Evolutionary conservation across 2,329 filamentous ascomycete species (phyloP).

Genomic region (Scorias spongiosa): DNA sequence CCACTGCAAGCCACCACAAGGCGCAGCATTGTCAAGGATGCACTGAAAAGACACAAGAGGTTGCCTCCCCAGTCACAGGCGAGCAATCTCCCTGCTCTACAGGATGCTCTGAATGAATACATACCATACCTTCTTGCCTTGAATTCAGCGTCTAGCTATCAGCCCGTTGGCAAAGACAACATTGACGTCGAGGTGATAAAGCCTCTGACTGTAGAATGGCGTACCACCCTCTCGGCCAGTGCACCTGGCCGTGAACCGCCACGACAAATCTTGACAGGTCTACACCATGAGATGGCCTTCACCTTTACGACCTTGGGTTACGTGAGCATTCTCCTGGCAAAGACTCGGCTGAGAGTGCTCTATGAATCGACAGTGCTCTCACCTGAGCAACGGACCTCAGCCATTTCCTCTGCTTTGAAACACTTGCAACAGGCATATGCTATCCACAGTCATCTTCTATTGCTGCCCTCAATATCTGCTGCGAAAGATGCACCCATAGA

Average conservation of each 20-base stretch:
- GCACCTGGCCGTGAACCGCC: constrained; percentile 49
- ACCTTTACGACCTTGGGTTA: constrained; percentile 62
- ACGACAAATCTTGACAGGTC: constrained; percentile 53
- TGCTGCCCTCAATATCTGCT: constrained; percentile 34
- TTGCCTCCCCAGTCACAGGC: constrained; percentile 57
- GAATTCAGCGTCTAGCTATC: constrained; percentile 46
- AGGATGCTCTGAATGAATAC: constrained; percentile 58
- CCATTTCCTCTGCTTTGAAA: constrained; percentile 61
- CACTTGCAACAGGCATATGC: constrained; percentile 64
- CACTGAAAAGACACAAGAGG: constrained; percentile 78
- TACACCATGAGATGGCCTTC: constrained; percentile 77
- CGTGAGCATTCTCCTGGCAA: constrained; percentile 55
- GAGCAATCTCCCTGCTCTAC: constrained; percentile 53
- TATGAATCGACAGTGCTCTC: constrained; percentile 51
- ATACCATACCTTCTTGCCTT: constrained; percentile 71
- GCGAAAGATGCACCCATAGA: constrained; percentile 24
- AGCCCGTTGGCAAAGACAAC: constrained; percentile 39
- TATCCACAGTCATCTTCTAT: constrained; percentile 55
- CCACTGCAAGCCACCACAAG: constrained; percentile 69
- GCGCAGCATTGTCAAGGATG: constrained; percentile 67
- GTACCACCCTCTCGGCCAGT: constrained; percentile 55
- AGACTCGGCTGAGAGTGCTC: constrained; percentile 56
- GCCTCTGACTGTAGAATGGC: constrained; percentile 62
- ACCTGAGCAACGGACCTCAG: constrained; percentile 50
- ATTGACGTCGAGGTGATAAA: constrained; percentile 54